A percentile compares a stretch with the other conserved stretches of the same genome.
Conservation (phyloP, 2,329 filamentous ascomycete species). For the Alternaria dauci region DNA sequence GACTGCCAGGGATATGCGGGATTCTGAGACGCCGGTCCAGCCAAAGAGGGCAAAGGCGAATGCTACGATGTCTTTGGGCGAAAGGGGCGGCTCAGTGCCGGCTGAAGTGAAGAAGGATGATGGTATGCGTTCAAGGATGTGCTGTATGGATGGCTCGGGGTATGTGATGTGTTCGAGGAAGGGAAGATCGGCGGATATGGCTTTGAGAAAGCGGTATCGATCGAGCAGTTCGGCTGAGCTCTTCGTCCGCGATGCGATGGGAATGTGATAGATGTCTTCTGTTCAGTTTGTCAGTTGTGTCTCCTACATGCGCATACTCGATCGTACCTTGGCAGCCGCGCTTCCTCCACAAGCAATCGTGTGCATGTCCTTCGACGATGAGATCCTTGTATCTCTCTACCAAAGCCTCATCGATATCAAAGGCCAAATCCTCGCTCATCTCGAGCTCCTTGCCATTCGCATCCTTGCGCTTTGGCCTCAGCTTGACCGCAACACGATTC, state of each 20-base stretch:
- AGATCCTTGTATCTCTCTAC: constrained; percentile 78
- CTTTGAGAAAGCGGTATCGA: constrained; percentile 52
- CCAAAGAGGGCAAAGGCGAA: constrained; percentile 55
- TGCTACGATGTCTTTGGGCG: constrained; percentile 34
- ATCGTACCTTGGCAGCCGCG: constrained; percentile 83
- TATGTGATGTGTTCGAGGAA: constrained; percentile 45
- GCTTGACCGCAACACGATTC: constrained; percentile 82
- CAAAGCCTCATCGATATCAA: constrained; percentile 67
- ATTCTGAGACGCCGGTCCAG: constrained; percentile 63
- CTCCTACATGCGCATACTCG: not conserved
- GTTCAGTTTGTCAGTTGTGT: constrained; percentile 23
- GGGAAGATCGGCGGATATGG: constrained; percentile 46
- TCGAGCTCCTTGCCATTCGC: constrained; percentile 57
- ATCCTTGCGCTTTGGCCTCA: constrained; percentile 64
- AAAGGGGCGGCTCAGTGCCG: constrained; percentile 24
- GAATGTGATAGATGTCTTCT: constrained; percentile 71
- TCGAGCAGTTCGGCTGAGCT: constrained; percentile 50
- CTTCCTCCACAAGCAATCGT: constrained; percentile 85
- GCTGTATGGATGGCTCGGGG: constrained; percentile 37
- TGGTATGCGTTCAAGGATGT: constrained; percentile 38
- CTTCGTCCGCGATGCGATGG: constrained; percentile 49
- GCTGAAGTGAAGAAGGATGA: constrained; percentile 35
- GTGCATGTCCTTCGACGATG: constrained; percentile 77
- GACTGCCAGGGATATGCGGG: constrained; percentile 75
- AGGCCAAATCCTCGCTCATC: constrained; percentile 57